Conservation (phyloP, 768 basidiomycete genomes). For the Pholiota conissans region DNA sequence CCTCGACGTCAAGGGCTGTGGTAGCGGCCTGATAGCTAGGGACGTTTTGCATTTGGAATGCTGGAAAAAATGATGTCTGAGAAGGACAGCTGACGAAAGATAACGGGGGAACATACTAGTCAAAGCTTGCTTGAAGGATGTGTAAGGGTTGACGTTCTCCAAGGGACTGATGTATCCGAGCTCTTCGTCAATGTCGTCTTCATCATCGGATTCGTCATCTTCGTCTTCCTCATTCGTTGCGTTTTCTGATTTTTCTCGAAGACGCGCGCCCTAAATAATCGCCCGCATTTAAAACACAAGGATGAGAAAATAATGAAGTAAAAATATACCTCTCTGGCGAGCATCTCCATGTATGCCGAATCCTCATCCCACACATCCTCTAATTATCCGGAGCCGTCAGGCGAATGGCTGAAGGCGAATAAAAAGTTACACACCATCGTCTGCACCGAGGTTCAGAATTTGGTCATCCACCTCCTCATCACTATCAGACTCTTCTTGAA, state of each 20-base stretch:
- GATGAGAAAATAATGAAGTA: conserved; percentile 14
- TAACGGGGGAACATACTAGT: conserved; percentile 47
- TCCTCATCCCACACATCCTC: conserved; percentile 93
- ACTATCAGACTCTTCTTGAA: conserved; percentile 36
- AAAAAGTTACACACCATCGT: conserved; percentile 48
- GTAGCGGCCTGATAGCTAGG: conserved; percentile 72
- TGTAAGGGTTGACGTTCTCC: conserved; percentile 77
- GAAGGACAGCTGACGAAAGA: background rate
- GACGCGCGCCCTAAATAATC: conserved; percentile 60
- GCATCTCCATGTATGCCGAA: conserved; percentile 83
- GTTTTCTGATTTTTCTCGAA: conserved; percentile 62
- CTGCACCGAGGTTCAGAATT: conserved; percentile 63
- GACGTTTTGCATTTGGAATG: conserved; percentile 74
- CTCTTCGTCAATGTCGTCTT: conserved; percentile 72
- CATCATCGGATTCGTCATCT: conserved; percentile 52
- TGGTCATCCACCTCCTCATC: conserved; percentile 55
- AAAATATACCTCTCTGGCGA: conserved; percentile 71
- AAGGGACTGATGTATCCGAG: conserved; percentile 84
- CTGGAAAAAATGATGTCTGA: conserved; percentile 33
- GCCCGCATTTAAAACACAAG: background rate
- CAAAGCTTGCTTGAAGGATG: conserved; percentile 75
- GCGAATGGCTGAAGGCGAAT: background rate
- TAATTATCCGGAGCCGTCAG: conserved; percentile 24
- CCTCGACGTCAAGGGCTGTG: conserved; percentile 68
- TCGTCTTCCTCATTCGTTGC: conserved; percentile 53